Evolutionary conservation across 208 protist species (phyloP), one percentile per base, ranked within the genome.

Genomic region (Trypanosoma avium): DNA sequence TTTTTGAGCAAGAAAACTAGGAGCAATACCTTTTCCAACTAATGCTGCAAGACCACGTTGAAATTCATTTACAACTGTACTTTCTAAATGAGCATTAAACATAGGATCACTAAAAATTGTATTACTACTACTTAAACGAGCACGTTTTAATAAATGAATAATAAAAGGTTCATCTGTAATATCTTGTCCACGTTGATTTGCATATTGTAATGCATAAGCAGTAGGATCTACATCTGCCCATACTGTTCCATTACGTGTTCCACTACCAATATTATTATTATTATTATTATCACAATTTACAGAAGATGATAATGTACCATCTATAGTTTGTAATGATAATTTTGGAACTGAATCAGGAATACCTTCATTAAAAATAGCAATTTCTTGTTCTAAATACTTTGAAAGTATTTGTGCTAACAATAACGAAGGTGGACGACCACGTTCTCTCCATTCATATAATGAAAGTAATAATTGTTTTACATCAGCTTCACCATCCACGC

Each of bases 361-460:
- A 38, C 78, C 84, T 26, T 73, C 61, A 62, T 95, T 95, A 61
- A 90, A 93, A n/a, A 54, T 33, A 49, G 68, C 73, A 57, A 95
- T 58, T 56, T 95, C 89, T 21, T 86, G 74, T 15, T 72, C 70
- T 17, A 95, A 73, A 67, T 93, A 95, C 22, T 66, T 59, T 17
- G 73, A 55, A 13, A 95, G 74, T 47, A 93, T 73, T 35, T 68
- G 75, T 35, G 64, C 12, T 35, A 95, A 72, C 26, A 92, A 43
- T 43, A 88, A 55, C 17, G 89, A 92, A 10, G 89, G 89, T 30
- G 77, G 52, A 4, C 77, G 79, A n/a, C 89, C 86, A 29, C 75
- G 65, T 29, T 80, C 82, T 52, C 89, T 83, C 86, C 86, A 95
- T 66, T 89, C 89, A 50, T 91, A 69, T 24, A 95, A 52, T n/a